These are phyloP conservation scores for Fraxinus platypoda DNA, from an alignment of 305 asterid genomes.

Conservation along the genomic window DNA sequence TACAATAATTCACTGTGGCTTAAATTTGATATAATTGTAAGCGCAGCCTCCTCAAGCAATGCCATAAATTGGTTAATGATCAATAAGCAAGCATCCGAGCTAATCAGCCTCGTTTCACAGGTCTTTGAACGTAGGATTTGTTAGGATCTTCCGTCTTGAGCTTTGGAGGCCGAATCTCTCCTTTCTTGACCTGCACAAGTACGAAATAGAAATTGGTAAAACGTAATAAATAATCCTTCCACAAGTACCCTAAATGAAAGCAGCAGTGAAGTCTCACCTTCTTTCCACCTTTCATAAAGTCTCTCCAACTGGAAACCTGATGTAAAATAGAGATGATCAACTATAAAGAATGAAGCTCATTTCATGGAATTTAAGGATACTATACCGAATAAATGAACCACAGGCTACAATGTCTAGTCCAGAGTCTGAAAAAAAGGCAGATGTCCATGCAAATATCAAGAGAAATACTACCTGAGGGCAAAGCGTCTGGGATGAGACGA, in stretches of 20 bases:
- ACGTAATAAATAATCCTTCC: not conserved
- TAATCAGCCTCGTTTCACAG: conserved; percentile 68
- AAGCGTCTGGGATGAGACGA: not conserved
- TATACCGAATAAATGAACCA: not conserved
- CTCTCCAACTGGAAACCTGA: conserved; percentile 99
- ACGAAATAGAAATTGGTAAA: not conserved
- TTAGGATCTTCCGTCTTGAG: conserved; percentile 98
- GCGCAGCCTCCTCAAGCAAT: conserved; percentile 13
- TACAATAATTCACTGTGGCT: not conserved
- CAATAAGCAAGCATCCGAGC: not conserved
- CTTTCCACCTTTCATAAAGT: conserved; percentile 95
- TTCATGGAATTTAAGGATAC: not conserved
- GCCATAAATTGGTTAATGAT: not conserved
- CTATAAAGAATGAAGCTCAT: not conserved
- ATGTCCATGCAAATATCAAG: not conserved
- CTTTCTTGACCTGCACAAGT: conserved; percentile 72
- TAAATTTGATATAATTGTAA: not conserved
- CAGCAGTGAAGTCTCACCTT: conserved; percentile 44
- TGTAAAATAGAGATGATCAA: not conserved
- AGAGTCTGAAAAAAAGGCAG: not conserved
- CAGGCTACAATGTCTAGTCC: not conserved
- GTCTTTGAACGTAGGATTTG: conserved; percentile 95
- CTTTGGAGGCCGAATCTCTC: conserved; percentile 96
- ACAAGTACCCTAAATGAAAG: not conserved
- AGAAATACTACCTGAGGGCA: not conserved